Evolutionary conservation across 495 filamentous ascomycete species (phyloP), one percentile per base, ranked within the genome.

Genomic region (Penicillium cosmopolitanum): DNA sequence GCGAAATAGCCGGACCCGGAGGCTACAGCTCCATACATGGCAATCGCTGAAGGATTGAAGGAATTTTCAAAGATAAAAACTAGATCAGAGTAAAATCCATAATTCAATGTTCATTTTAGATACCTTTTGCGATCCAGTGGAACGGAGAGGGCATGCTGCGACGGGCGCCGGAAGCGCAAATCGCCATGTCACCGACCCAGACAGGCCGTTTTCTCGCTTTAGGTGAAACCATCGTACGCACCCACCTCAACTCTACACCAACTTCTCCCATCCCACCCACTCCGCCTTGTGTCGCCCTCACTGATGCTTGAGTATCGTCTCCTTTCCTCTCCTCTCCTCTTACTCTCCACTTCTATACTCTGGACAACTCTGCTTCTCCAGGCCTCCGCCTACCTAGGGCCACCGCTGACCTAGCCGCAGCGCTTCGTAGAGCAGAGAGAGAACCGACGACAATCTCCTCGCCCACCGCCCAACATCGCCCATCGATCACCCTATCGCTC

Each of bases 391-490:
- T 64, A 53, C 16, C 66, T 57, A 65, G 62, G 71, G 61, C 62
- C 73, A 76, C 66, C 72, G 73, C 76, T 79, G 73, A 77, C 76
- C 71, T 73, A 68, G 69, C 69, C 69, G 67, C 71, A 76, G 70
- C 74, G 74, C 74, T 74, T 76, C 66, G 68, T 73, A 73, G 70
- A 73, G 61, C 65, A 72, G 55, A 65, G 54, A 67, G 44, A 48
- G 21, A 48, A 23, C 7, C 1, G 21, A 67, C 63, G 61, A 66
- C 66, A 64, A 66, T 66, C 70, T 62, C 63, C 69, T 67, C 71
- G 58, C 56, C 67, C 65, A 61, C 61, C 53, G 53, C 42, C 42
- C 63, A 48, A 62, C 60, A 57, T 42, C 57, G 61, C 57, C 59
- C 73, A 73, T 73, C 70, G 59, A 57, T 61, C 61, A 53, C 56